Base-by-base conservation (phyloP, 805 yeast genomes). In the Ogataea henricii region DNA sequence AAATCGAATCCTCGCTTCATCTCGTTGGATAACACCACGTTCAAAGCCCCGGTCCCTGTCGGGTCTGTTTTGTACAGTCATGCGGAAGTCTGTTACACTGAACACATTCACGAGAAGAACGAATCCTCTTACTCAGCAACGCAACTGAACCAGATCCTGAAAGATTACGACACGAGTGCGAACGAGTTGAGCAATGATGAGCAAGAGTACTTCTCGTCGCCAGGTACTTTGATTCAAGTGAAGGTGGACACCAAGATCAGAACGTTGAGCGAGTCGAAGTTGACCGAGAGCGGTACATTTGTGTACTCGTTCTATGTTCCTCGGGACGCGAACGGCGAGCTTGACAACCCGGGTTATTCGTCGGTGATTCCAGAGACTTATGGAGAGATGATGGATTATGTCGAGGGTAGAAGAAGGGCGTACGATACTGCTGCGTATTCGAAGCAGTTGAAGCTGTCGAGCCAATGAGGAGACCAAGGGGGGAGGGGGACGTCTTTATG, bases 41-140 rank as follows among this genome's bases (percentile, higher is more conserved):
- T 91, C 76, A 83, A 87, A 60, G 87, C 91, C 16, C 98, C 98
- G 2, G 98, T 91, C 6, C 97, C 97, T 1, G 97, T 91, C 14
- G 97, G 98, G 1, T 83, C 91, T 1, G 96, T 92, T 7, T 71
- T 91, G 50, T 86, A 83, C 54, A 81, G 89, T 82, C 78, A 81
- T 45, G 94, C 97, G 0, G 74, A 84, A 17, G 88, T 91, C 6
- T 89, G 87, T 20, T 89, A 91, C 68, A 89, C 97, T 2, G 95
- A 89, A 63, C 92, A 87, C 56, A 69, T 88, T 44, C 84, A 81
- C 58, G 66, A 59, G 29, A 44, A 48, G 21, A 35, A 45, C 13
- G 69, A 67, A 43, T 42, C 48, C 7, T 53, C 70, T 0, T 55
- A 50, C 4, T 65, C 69, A 3, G 49, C 61, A 5, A 26, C 47